Evolutionary conservation across 2,329 filamentous ascomycete genomes (phyloP).

Genomic region (Aspergillus carbonarius): DNA sequence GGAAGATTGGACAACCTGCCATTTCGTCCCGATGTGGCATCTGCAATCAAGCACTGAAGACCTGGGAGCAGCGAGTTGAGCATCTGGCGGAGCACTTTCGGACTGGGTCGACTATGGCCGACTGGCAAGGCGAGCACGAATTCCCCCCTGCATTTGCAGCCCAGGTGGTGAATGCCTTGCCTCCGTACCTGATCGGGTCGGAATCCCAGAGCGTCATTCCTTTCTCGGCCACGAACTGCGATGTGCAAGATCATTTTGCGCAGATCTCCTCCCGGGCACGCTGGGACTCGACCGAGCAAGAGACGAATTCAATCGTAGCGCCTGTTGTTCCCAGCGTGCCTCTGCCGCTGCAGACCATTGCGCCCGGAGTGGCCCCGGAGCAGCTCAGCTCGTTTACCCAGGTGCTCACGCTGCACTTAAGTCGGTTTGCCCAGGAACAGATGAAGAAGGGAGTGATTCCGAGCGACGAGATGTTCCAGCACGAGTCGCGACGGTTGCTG

Average conservation of each 20-base stretch:
- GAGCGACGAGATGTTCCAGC: conserved; percentile 9
- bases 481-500: conserved; percentile 1
- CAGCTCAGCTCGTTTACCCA: conserved; percentile 7
- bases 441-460: background rate
- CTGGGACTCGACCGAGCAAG: background rate
- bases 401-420: conserved; percentile 19
- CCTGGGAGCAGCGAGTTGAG: conserved; percentile 52
- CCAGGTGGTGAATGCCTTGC: conserved; percentile 17
- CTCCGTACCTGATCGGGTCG: conserved; percentile 22
- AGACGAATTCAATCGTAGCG: background rate
- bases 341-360: background rate
- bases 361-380: background rate
- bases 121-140: conserved; percentile 55
- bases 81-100: conserved; percentile 55
- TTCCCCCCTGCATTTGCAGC: conserved; percentile 28
- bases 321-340: background rate
- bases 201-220: conserved; percentile 21
- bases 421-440: conserved; percentile 12
- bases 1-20: conserved; percentile 36
- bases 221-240: conserved; percentile 19
- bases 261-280: conserved; percentile 19
- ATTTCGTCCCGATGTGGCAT: conserved; percentile 54
- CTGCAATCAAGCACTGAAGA: conserved; percentile 47
- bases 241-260: conserved; percentile 18
- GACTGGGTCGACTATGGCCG: conserved; percentile 50